A percentile compares a stretch with the other conserved stretches of the same genome.
These are phyloP conservation scores for Piper longum DNA, from an alignment of 164 flowering plant genomes.

Conservation along the genomic window DNA sequence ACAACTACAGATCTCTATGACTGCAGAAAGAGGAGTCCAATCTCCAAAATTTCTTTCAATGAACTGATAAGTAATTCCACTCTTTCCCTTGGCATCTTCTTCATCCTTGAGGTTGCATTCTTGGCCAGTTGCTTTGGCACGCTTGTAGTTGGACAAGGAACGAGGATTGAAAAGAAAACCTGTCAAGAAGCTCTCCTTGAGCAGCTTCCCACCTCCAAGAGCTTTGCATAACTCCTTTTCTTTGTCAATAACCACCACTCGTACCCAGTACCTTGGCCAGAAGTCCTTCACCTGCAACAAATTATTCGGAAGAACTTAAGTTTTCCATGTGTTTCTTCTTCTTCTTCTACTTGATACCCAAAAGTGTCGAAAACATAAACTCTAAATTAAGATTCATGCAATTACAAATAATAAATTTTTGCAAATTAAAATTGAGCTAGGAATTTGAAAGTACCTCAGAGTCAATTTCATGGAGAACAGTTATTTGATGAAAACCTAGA, in stretches of 20 bases:
- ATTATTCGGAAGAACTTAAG: background rate
- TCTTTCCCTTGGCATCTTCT: constrained; percentile 63
- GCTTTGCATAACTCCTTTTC: constrained; percentile 56
- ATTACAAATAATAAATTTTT: background rate
- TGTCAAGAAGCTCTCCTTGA: constrained; percentile 58
- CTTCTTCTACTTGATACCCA: background rate
- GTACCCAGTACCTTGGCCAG: constrained; percentile 88
- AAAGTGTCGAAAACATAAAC: background rate
- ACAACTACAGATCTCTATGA: constrained; percentile 40
- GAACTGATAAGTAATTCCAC: constrained; percentile 69
- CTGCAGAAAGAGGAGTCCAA: constrained; percentile 61
- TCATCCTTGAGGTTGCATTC: constrained; percentile 49
- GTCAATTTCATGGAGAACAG: constrained; percentile 63
- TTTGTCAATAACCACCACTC: constrained; percentile 37
- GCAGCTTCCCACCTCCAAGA: constrained; percentile 63
- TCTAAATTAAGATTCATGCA: background rate
- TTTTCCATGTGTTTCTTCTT: too few relatives aligned
- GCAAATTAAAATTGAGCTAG: constrained; percentile 1
- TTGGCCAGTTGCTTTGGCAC: constrained; percentile 52
- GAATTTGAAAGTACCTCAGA: constrained; percentile 37
- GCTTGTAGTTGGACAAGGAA: constrained; percentile 59
- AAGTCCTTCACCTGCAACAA: constrained; percentile 50
- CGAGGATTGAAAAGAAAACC: constrained; percentile 61
- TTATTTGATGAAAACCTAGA: constrained; percentile 50
- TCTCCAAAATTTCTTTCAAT: constrained; percentile 78